phyloP scores from a whole-genome alignment of 2,329 filamentous ascomycete genomes.

The Nemania diffusa region DNA sequence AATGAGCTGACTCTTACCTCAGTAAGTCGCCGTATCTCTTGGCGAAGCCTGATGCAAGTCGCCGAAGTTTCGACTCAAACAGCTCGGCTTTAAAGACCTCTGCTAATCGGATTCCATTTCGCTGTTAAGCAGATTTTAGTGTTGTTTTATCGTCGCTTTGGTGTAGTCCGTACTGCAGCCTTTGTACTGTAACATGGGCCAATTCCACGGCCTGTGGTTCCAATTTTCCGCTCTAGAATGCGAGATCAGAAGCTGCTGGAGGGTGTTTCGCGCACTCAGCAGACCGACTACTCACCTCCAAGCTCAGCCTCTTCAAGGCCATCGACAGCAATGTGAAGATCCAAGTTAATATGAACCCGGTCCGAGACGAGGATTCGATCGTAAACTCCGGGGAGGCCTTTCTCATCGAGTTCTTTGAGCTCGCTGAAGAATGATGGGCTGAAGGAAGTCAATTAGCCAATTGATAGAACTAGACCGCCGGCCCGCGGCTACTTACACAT shows the following conservation, averaged over 20 bases:
- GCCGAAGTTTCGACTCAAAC: slow-evolving; percentile 73
- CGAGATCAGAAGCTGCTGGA: too few species aligned
- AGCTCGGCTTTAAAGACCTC: slow-evolving; percentile 68
- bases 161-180: slow-evolving; percentile 55
- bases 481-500: too few species aligned
- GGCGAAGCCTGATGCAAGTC: slow-evolving; percentile 68
- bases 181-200: slow-evolving; percentile 60
- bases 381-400: slow-evolving; percentile 65
- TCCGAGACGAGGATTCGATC: slow-evolving; percentile 71
- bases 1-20: too few species aligned
- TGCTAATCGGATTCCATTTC: background rate
- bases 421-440: slow-evolving; percentile 69
- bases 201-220: slow-evolving; percentile 38
- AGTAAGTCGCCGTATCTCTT: slow-evolving; percentile 75
- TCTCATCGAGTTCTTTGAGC: slow-evolving; percentile 67
- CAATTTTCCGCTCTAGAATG: slow-evolving; percentile 28
- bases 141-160: too few species aligned
- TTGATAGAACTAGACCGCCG: too few species aligned
- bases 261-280: too few species aligned
- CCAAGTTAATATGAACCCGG: slow-evolving; percentile 70
- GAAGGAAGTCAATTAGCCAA: slow-evolving; percentile 39
- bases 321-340: slow-evolving; percentile 72
- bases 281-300: slow-evolving; percentile 42
- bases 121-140: too few species aligned
- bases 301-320: slow-evolving; percentile 70